Evolutionary conservation across 164 flowering plant genomes (phyloP).

Genomic region (Vitis cinerea): DNA sequence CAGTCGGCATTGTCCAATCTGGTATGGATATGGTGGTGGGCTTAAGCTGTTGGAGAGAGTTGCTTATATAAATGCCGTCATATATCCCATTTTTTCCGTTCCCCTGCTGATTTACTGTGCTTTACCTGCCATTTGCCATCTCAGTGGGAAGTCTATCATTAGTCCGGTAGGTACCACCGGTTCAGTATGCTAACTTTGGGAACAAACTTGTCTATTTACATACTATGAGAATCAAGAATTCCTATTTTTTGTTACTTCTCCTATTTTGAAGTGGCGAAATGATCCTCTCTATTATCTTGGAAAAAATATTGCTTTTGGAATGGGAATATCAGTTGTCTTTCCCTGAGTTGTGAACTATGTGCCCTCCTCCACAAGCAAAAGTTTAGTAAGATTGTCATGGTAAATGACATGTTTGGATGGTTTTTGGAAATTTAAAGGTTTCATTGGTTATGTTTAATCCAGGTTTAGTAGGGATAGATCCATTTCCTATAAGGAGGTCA

Average conservation of each 20-base stretch:
- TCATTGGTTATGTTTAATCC: no score
- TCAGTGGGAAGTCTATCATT: slow-evolving; percentile 48
- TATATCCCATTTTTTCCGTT: slow-evolving; percentile 46
- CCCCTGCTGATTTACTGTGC: slow-evolving; percentile 48
- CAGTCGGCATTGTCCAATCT: slow-evolving; percentile 49
- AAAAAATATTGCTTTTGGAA: neutral
- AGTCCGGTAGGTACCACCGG: slow-evolving; percentile 26
- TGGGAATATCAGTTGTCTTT: no score
- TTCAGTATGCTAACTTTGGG: neutral
- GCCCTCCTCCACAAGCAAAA: no score
- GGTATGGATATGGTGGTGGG: slow-evolving; percentile 51
- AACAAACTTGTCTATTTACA: neutral
- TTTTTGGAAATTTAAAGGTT: no score
- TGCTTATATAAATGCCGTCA: slow-evolving; percentile 46
- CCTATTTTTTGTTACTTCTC: neutral
- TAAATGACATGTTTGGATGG: no score
- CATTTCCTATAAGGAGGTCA: no score
- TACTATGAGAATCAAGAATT: no score
- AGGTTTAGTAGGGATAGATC: no score
- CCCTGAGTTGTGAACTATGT: no score
- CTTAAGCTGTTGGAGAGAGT: slow-evolving; percentile 45
- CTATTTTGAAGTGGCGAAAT: neutral
- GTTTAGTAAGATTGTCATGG: no score
- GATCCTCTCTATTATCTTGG: neutral
- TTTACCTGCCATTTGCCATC: slow-evolving; percentile 44